Evolutionary conservation across 306 rosid genomes (phyloP).

Genomic region (Dalbergia cochinchinensis): DNA sequence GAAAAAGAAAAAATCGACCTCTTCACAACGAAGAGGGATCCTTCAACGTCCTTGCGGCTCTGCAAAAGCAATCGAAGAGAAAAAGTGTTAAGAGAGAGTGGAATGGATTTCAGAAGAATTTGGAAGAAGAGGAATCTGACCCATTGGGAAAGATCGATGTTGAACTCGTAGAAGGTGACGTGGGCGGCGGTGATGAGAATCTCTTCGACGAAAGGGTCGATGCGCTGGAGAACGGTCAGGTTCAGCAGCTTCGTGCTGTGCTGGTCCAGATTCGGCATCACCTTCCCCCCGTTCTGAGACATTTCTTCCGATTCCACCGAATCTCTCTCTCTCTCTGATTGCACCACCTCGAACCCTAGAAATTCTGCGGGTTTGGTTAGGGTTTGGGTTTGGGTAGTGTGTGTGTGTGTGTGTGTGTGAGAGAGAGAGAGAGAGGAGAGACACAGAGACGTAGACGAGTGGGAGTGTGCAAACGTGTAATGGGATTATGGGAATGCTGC

Average conservation of each 20-base stretch:
- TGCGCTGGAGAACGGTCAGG: conserved; percentile 69
- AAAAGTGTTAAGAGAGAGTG: conserved; percentile 7
- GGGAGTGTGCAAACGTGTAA: conserved; percentile 3
- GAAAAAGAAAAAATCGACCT: conserved; percentile 37
- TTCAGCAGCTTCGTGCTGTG: conserved; percentile 70
- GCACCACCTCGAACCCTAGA: conserved; percentile 45
- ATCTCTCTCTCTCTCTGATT: background rate
- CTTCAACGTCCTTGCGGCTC: conserved; percentile 73
- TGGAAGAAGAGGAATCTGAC: conserved; percentile 34
- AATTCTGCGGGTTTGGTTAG: conserved; percentile 42
- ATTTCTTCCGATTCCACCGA: conserved; percentile 3
- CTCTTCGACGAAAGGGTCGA: conserved; percentile 67
- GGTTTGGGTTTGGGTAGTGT: background rate
- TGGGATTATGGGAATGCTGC: background rate
- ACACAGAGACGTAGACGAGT: background rate
- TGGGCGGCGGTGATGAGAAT: conserved; percentile 73
- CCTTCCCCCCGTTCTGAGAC: conserved; percentile 69
- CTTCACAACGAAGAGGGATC: conserved; percentile 72
- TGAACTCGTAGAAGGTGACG: conserved; percentile 70
- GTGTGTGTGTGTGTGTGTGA: too few species aligned
- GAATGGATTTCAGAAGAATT: background rate
- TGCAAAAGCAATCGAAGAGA: conserved; percentile 40
- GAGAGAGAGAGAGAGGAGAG: background rate
- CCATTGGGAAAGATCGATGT: conserved; percentile 71
- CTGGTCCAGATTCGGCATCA: conserved; percentile 70